These are phyloP conservation scores for Drosera spatulata DNA, from an alignment of 179 eudicot genomes.

Conservation along the genomic window DNA sequence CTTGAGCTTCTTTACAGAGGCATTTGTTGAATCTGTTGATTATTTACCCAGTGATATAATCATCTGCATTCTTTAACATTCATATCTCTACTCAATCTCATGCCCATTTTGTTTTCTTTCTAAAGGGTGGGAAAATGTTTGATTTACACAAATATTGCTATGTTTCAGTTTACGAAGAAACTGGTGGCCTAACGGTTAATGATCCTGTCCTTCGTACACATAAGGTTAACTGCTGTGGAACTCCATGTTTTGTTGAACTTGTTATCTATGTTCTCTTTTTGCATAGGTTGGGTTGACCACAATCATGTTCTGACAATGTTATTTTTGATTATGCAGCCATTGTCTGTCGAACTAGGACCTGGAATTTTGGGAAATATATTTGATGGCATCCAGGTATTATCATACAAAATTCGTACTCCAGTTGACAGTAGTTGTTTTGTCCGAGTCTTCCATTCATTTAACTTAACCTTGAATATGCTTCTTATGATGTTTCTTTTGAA, in stretches of 20 bases:
- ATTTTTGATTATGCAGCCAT: conserved; percentile 43
- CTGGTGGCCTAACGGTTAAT: conserved; percentile 89
- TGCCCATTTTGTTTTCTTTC: not conserved
- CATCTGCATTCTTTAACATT: too few species aligned
- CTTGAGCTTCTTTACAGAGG: too few species aligned
- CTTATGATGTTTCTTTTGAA: conserved; percentile 1
- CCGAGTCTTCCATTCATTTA: not conserved
- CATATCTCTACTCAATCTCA: too few species aligned
- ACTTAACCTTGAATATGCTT: not conserved
- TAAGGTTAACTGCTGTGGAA: conserved; percentile 40
- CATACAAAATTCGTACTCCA: not conserved
- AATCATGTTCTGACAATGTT: conserved; percentile 2
- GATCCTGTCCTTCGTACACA: conserved; percentile 98
- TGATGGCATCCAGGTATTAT: conserved; percentile 92
- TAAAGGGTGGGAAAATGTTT: not conserved
- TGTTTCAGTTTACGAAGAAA: conserved; percentile 87
- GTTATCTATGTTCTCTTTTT: not conserved
- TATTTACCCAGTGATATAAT: too few species aligned
- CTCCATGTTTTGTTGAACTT: not conserved
- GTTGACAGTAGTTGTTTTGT: not conserved
- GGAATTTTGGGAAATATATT: conserved; percentile 95
- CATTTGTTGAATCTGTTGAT: too few species aligned
- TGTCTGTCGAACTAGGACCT: conserved; percentile 95
- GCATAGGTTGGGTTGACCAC: not conserved
- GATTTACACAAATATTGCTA: not conserved